A percentile compares a stretch with the other conserved stretches of the same genome.
Conservation (phyloP, 768 basidiomycete genomes). For the Cystofilobasidium bisporidii region DNA sequence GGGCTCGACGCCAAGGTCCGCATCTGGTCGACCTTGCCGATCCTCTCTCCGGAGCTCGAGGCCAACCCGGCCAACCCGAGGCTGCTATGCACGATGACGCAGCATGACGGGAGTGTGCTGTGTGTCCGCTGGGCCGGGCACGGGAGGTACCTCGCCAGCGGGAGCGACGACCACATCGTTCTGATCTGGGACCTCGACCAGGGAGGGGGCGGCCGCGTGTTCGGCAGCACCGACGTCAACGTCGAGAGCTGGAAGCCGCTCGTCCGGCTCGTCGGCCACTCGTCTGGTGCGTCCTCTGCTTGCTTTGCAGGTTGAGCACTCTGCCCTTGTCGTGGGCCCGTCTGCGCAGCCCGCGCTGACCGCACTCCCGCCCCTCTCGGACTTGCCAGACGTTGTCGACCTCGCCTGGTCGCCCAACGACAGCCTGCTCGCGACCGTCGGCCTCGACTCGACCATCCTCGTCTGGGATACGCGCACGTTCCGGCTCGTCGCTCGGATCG, state of each 20-base stretch:
- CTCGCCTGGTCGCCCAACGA: constrained; percentile 92
- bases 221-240: constrained; percentile 91
- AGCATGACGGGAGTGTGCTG: constrained; percentile 86
- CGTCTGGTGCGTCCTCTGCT: constrained; percentile 58
- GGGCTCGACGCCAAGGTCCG: constrained; percentile 91
- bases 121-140: constrained; percentile 88
- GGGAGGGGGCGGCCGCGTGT: constrained; percentile 76
- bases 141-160: constrained; percentile 87
- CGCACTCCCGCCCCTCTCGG: neutral
- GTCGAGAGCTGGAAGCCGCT: constrained; percentile 95
- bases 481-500: constrained; percentile 70
- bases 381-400: constrained; percentile 84
- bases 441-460: constrained; percentile 78
- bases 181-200: constrained; percentile 97
- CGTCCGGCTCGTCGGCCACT: constrained; percentile 83
- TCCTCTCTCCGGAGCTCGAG: constrained; percentile 60
- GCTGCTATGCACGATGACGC: constrained; percentile 76
- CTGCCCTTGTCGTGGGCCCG: neutral
- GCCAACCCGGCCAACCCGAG: constrained; percentile 65
- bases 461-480: constrained; percentile 92
- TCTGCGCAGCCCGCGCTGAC: neutral
- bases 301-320: neutral
- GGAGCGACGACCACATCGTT: constrained; percentile 88
- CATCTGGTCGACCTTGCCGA: constrained; percentile 94
- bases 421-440: constrained; percentile 83